These are phyloP conservation scores for Pythium rishiriense DNA, from an alignment of 352 stramenopile species.

Conservation along the genomic window DNA sequence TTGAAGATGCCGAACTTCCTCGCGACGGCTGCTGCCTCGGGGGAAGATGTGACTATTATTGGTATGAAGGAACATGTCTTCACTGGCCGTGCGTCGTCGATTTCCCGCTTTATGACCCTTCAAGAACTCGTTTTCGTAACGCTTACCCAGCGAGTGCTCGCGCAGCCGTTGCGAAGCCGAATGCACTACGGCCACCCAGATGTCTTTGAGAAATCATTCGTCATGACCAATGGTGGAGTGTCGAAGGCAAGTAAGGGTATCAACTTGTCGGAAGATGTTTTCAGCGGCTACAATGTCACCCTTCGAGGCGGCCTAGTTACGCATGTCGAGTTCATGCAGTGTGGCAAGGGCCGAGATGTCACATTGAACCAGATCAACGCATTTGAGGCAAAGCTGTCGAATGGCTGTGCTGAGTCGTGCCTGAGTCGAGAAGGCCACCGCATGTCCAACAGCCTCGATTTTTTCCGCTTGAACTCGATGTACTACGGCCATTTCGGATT, in stretches of 20 bases:
- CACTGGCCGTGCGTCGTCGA: constrained; percentile 77
- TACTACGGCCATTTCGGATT: constrained; percentile 90
- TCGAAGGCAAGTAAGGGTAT: constrained; percentile 88
- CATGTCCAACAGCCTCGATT: constrained; percentile 84
- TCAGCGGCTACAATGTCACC: constrained; percentile 83
- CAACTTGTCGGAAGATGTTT: constrained; percentile 90
- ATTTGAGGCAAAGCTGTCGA: constrained; percentile 86
- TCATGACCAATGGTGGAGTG: constrained; percentile 84
- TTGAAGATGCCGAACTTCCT: constrained; percentile 91
- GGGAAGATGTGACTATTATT: constrained; percentile 74
- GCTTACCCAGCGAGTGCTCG: constrained; percentile 84
- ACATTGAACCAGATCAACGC: constrained; percentile 86
- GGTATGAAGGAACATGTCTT: constrained; percentile 91
- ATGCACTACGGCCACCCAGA: constrained; percentile 90
- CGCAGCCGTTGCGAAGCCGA: constrained; percentile 63
- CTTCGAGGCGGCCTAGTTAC: constrained; percentile 78
- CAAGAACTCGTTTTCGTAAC: constrained; percentile 88
- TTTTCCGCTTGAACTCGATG: constrained; percentile 89
- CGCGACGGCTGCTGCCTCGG: constrained; percentile 63
- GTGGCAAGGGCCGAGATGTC: constrained; percentile 85
- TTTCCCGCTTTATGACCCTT: constrained; percentile 87
- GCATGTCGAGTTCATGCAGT: constrained; percentile 90
- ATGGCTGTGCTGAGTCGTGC: constrained; percentile 77
- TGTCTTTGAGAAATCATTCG: constrained; percentile 87
- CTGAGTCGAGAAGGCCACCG: constrained; percentile 78